Conservation (phyloP, 352 stramenopile genomes). For the Thalassiosira livingstoniorum region DNA sequence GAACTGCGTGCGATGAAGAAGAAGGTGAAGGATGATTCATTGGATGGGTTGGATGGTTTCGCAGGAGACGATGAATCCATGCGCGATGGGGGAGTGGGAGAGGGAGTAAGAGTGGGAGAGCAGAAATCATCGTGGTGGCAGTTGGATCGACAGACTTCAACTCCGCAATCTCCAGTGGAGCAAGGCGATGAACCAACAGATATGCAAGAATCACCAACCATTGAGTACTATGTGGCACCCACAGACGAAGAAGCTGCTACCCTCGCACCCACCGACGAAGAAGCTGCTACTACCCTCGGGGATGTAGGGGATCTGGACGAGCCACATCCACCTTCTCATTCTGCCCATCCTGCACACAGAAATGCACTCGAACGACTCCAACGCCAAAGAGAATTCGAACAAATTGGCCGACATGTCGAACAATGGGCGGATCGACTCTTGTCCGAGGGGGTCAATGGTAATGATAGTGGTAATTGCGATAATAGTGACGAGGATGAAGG, state of each 20-base stretch:
- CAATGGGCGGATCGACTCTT: constrained; percentile 69
- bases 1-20: constrained; percentile 61
- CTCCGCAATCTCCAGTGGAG: too few relatives aligned
- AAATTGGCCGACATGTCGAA: constrained; percentile 72
- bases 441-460: too few relatives aligned
- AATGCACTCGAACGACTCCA: neutral
- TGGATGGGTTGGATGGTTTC: neutral
- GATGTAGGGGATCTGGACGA: neutral
- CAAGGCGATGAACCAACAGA: too few relatives aligned
- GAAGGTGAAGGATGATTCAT: constrained; percentile 7
- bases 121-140: too few relatives aligned
- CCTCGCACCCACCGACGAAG: neutral
- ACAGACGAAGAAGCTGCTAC: neutral
- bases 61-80: neutral
- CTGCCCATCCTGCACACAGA: neutral
- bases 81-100: neutral
- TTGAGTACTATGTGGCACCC: neutral
- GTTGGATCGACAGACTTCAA: too few relatives aligned
- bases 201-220: too few relatives aligned
- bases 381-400: constrained; percentile 53
- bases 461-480: too few relatives aligned
- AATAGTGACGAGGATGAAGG: constrained; percentile 22
- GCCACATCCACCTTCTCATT: neutral
- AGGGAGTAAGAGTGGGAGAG: neutral
- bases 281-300: neutral